Base-by-base conservation (phyloP, 371 early-diverging fungal species). In the Mucor lusitanicus region DNA sequence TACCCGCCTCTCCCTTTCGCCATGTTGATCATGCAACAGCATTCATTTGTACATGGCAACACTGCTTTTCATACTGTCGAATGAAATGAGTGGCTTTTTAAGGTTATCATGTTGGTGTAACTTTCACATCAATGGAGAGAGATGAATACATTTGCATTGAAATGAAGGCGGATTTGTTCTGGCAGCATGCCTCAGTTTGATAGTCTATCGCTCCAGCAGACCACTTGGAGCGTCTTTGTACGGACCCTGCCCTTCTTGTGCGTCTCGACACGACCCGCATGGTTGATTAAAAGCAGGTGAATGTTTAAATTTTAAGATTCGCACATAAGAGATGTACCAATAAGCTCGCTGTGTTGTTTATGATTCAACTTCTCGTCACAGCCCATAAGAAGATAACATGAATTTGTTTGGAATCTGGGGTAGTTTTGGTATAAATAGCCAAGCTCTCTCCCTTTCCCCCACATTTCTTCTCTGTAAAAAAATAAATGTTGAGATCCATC, bases 331-430 rank as follows among this genome's bases (percentile, higher is more conserved):
- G 65, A 69, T 69, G 62, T 70, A 65, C 70, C 70, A 70, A 70
- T 70, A 70, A 58, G 62, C 62, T 44, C 44, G 19, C 59, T 48
- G 42, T 30, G 57, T 58, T 65, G 33, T 37, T 25, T 40, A 70
- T 70, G 70, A 70, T 70, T 70, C 70, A 70, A 65, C 62, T 69
- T 69, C 53, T 69, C 64, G 64, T 69, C 69, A 64, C 69, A 60
- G 25, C 23, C 48, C 25, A 50, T 50, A 40, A 40, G 33, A 33
- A 48, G 21, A 13, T n/a, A 48, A 17, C 30, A 19, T 55, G 28
- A 19, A 50, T 50, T n/a, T n/a, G 50, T 12, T 37, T 50, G 12
- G 39, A 63, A 63, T 54, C 37, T 63, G 39, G 50, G 39, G 56
- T 28, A 37, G 27, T 25, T 50, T 50, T 50, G 23, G 48, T 40